Percentiles rank a stretch among this genome's conserved stretches.
Evolutionary conservation across 2,329 filamentous ascomycete species (phyloP).

Genomic region (Fusarium sublunatum): DNA sequence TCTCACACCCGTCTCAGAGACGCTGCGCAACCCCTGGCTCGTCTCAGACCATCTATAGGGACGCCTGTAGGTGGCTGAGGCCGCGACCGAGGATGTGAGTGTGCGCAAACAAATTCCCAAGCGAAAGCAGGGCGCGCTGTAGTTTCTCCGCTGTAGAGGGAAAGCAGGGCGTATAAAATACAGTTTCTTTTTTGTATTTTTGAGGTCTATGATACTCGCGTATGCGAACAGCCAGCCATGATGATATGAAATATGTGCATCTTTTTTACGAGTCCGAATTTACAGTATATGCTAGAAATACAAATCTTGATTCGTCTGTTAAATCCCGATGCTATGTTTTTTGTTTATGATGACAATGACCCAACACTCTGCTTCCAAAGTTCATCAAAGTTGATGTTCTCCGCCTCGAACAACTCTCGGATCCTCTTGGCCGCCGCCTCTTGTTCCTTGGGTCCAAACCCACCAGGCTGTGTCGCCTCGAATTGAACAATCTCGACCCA

Average conservation of each 20-base stretch:
- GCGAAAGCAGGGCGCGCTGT: slow-evolving; percentile 48
- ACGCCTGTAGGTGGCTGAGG: slow-evolving; percentile 4
- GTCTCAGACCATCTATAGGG: slow-evolving; percentile 5
- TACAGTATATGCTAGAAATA: neutral
- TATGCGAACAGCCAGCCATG: neutral
- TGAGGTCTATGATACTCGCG: neutral
- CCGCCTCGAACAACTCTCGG: slow-evolving; percentile 76
- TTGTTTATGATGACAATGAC: slow-evolving; percentile 2
- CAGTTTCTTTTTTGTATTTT: neutral
- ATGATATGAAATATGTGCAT: too few species aligned
- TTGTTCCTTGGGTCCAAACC: slow-evolving; percentile 81
- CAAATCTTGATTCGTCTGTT: neutral
- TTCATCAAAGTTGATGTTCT: slow-evolving; percentile 84
- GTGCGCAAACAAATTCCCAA: slow-evolving; percentile 46
- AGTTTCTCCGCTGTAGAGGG: slow-evolving; percentile 41
- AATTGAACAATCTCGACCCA: slow-evolving; percentile 95
- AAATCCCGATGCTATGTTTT: neutral
- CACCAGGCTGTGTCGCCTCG: slow-evolving; percentile 81
- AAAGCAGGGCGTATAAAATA: slow-evolving; percentile 22
- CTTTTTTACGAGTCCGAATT: neutral
- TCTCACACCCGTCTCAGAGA: slow-evolving; percentile 34
- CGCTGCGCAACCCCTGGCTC: slow-evolving; percentile 39
- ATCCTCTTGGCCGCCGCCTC: slow-evolving; percentile 78
- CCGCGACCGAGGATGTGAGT: slow-evolving; percentile 35
- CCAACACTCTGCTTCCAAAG: slow-evolving; percentile 73